Base-by-base conservation (phyloP, 495 filamentous ascomycete species). In the Aspergillus haitiensis region DNA sequence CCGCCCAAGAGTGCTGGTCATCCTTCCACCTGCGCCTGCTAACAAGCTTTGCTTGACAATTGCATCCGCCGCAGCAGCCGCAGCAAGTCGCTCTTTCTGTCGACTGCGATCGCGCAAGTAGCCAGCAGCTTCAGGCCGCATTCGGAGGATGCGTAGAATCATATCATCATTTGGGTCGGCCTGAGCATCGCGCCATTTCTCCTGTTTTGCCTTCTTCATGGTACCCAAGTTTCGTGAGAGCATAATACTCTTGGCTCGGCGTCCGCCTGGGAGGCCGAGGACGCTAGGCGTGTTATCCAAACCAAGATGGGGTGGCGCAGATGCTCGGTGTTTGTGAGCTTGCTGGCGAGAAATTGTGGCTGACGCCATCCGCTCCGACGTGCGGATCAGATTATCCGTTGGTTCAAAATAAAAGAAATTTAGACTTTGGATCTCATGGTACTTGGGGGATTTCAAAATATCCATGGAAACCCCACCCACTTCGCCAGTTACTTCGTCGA, bases 391-490 rank as follows among this genome's bases (percentile, higher is more conserved):
- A 64, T 88, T 90, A 56, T 95, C 92, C 12, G 95, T 96, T 16
- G 85, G 81, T 67, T 98, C 93, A 70, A 93, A 93, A 77, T 99
- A 98, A 82, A 98, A 98, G 82, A 97, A 99, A 78, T 96, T 94
- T 52, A 99, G 82, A 56, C 87, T 89, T 65, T 92, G 89, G 58
- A 99, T 87, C 67, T 99, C 95, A 76, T 97, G 93, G 77, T 96
- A 98, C 83, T 99, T 99, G 63, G 94, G 91, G 55, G 89, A 94
- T 74, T 92, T 95, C 65, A 99, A 82, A 27, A 97, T 87, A 71
- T 96, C 92, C 12, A 91, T 81, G 0, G 94, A 88, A 7, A 99
- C 90, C 55, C 95, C 95, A 59, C 90, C 81, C 9, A 87, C 88
- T 70, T 92, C 89, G 47, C 94, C 93, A 11, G 88, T 90, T 56